phyloP scores from a whole-genome alignment of 495 filamentous ascomycete genomes.

The Daldinia loculata region DNA sequence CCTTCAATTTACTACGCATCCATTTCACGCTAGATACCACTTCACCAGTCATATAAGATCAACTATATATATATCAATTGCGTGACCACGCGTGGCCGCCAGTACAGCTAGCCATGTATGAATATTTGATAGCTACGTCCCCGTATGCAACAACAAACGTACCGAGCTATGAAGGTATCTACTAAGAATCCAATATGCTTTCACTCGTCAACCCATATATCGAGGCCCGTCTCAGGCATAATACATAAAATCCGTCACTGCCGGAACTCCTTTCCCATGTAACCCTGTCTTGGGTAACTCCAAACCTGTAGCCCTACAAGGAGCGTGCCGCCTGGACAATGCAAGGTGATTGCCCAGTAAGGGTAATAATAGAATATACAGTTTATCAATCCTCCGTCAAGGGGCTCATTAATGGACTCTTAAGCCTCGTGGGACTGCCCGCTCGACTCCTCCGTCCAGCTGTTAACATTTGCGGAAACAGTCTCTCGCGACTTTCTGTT shows the following conservation, averaged over 20 bases:
- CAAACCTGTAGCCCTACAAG: slow-evolving; percentile 26
- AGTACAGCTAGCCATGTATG: slow-evolving; percentile 9
- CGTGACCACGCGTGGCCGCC: slow-evolving; percentile 12
- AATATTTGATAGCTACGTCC: slow-evolving; percentile 10
- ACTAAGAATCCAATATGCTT: slow-evolving; percentile 13
- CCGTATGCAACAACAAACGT: slow-evolving; percentile 12
- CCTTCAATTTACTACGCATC: not conserved
- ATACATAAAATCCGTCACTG: slow-evolving; percentile 19
- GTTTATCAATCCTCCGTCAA: slow-evolving; percentile 50
- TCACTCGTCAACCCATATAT: slow-evolving; percentile 14
- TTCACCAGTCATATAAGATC: not conserved
- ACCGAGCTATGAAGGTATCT: slow-evolving; percentile 11
- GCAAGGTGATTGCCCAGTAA: slow-evolving; percentile 10
- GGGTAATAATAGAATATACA: slow-evolving; percentile 43
- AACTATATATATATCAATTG: slow-evolving; percentile 17
- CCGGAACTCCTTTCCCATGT: slow-evolving; percentile 31
- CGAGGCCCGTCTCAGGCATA: slow-evolving; percentile 12
- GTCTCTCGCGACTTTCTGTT: slow-evolving; percentile 82
- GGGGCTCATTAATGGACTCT: slow-evolving; percentile 68
- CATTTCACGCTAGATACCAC: not conserved
- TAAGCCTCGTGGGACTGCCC: slow-evolving; percentile 69
- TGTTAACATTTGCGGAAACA: slow-evolving; percentile 58
- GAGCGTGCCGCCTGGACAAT: slow-evolving; percentile 23
- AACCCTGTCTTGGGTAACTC: slow-evolving; percentile 30
- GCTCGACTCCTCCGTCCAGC: slow-evolving; percentile 66